These are phyloP conservation scores for Melocanna baccifera DNA, from an alignment of 176 grass and related monocot species.

Conservation along the genomic window DNA sequence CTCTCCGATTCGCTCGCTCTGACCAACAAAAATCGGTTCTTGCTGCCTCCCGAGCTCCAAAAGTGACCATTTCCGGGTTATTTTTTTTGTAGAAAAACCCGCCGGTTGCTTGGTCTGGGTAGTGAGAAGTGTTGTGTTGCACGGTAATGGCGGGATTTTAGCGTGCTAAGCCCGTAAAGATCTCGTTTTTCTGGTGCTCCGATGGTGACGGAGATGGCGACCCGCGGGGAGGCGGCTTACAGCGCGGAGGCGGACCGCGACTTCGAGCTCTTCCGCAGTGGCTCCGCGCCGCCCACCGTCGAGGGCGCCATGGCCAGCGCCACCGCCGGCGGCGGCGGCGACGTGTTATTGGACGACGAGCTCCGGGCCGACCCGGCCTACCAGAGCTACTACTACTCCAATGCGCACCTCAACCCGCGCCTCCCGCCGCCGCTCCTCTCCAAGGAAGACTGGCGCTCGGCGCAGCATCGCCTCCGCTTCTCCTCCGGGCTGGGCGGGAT, in stretches of 20 bases:
- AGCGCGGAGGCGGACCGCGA: constrained; percentile 46
- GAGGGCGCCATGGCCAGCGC: constrained; percentile 48
- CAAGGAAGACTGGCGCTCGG: constrained; percentile 68
- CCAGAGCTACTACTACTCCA: constrained; percentile 67
- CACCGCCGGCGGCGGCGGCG: constrained; percentile 14
- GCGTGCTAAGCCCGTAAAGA: not conserved
- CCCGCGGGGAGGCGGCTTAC: constrained; percentile 37
- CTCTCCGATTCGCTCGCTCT: constrained; percentile 24
- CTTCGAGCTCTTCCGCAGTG: constrained; percentile 68
- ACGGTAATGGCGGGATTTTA: constrained; percentile 39
- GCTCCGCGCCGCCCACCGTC: constrained; percentile 69
- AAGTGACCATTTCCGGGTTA: not conserved
- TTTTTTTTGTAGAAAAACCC: not conserved
- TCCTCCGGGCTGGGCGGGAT: constrained; percentile 47
- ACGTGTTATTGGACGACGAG: constrained; percentile 49
- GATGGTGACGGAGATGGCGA: constrained; percentile 62
- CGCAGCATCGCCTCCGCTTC: constrained; percentile 46
- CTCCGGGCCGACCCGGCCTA: constrained; percentile 62
- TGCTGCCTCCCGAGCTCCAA: not conserved
- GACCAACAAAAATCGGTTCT: not conserved
- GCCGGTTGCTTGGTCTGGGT: not conserved
- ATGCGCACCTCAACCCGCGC: constrained; percentile 74
- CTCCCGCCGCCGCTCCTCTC: constrained; percentile 64
- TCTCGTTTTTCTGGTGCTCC: constrained; percentile 21
- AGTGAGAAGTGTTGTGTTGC: not conserved